phyloP scores from a whole-genome alignment of 441 rosid species.

The Euphorbia corollata region DNA sequence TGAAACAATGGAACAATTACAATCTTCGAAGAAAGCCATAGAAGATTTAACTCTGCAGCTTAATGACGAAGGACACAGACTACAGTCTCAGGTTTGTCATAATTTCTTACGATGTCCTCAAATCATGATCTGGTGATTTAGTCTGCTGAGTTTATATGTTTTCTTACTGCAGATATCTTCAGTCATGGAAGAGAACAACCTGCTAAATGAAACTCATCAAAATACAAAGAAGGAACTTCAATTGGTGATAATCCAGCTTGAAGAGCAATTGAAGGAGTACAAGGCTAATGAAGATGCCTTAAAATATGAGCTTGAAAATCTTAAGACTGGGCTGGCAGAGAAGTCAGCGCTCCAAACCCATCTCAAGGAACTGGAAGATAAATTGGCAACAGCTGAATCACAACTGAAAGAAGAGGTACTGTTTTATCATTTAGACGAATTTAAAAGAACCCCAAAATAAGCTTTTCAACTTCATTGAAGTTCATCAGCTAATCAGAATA shows the following conservation, averaged over 20 bases:
- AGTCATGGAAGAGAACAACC: constrained; percentile 62
- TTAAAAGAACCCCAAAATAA: neutral
- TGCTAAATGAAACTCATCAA: constrained; percentile 53
- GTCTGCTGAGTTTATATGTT: constrained; percentile 15
- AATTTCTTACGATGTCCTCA: constrained; percentile 1
- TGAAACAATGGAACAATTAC: constrained; percentile 53
- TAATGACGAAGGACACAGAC: constrained; percentile 55
- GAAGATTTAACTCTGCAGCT: constrained; percentile 60
- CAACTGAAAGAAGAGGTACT: constrained; percentile 54
- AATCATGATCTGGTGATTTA: neutral
- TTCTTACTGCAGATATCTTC: constrained; percentile 53
- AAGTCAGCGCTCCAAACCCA: constrained; percentile 49
- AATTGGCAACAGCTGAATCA: constrained; percentile 38
- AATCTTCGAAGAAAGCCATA: constrained; percentile 44
- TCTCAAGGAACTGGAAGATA: constrained; percentile 56
- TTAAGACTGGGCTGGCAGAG: constrained; percentile 43
- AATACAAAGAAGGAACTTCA: constrained; percentile 71
- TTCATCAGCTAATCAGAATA: constrained; percentile 8
- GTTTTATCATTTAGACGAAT: constrained; percentile 9
- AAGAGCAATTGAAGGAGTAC: constrained; percentile 49
- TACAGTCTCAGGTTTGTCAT: constrained; percentile 65
- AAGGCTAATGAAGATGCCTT: constrained; percentile 47
- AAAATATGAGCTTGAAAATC: constrained; percentile 46
- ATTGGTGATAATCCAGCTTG: constrained; percentile 47
- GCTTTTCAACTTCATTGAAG: constrained; percentile 8